These are phyloP conservation scores for Globomyces pollinis-pini DNA, from an alignment of 192 early-diverging fungal species.

Conservation along the genomic window DNA sequence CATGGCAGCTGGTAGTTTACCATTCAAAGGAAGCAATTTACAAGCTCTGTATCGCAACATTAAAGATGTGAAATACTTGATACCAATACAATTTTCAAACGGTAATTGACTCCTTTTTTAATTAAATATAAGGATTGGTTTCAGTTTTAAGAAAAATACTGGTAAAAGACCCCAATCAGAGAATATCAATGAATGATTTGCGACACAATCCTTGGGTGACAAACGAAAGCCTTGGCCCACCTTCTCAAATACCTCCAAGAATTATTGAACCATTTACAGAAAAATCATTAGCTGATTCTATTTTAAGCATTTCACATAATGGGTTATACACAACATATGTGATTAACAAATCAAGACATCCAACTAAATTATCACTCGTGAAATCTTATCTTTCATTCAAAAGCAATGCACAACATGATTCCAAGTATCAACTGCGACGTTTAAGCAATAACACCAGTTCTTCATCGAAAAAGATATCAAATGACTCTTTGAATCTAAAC, in stretches of 20 bases:
- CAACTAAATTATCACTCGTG: too few relatives aligned
- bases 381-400: too few relatives aligned
- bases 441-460: conserved; percentile 46
- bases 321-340: too few relatives aligned
- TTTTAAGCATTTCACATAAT: too few relatives aligned
- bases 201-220: background rate
- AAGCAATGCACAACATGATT: too few relatives aligned
- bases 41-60: conserved; percentile 49
- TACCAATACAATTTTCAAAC: conserved; percentile 48
- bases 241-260: conserved; percentile 41
- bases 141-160: background rate
- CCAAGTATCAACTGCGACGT: conserved; percentile 44
- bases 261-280: conserved; percentile 20
- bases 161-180: background rate
- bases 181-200: background rate
- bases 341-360: too few relatives aligned
- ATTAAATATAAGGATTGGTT: conserved; percentile 3
- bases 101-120: conserved; percentile 34
- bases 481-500: too few relatives aligned
- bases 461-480: too few relatives aligned
- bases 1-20: conserved; percentile 51
- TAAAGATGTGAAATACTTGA: conserved; percentile 50
- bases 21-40: conserved; percentile 47
- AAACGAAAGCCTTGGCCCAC: background rate
- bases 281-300: too few relatives aligned